Evolutionary conservation across 148 eudicot species (phyloP), one percentile per base, ranked within the genome.

Genomic region (Salicornia ramosissima): DNA sequence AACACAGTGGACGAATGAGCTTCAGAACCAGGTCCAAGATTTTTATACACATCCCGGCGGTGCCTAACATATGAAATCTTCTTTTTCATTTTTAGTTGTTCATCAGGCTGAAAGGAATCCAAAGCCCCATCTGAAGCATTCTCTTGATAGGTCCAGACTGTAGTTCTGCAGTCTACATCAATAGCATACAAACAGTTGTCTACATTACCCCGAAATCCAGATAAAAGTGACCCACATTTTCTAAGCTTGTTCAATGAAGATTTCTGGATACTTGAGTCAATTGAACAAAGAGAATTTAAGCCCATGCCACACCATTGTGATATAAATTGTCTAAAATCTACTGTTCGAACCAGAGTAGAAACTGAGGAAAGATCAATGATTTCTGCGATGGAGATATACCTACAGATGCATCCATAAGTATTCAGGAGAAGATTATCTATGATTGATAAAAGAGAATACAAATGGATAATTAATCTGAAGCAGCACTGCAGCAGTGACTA

Each of bases 71-170:
- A 93, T 26, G 95, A 78, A 40, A 93, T 80, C 73, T 85, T 93
- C 95, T 81, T 93, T 81, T 84, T 90, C 73, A 68, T 58, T 73
- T 78, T 82, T 67, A 93, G 94, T 69, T 88, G 87, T 64, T 90
- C 92, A 80, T 93, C 96, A 40, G 98, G 90, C 80, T 93, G 98
- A 75, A 88, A 93, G 46, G 83, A 81, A 79, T 93, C 98, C 64
- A 85, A 55, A 29, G 55, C 19, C 45, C 90, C 95, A 84, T 88
- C 91, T 57, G 82, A 76, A 60, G 63, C 82, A 62, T 78, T 80
- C 33, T 76, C 75, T 36, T 80, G 79, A 51, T 93, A 93, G 53
- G 89, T 88, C 98, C 98, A 93, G 34, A 93, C 92, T 31, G 90
- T 86, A 30, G 87, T 85, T 79, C 89, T 80, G 74, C 98, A 93